These are phyloP conservation scores for Dictyostelium brefeldianum DNA, from an alignment of 78 protist genomes.

Conservation along the genomic window DNA sequence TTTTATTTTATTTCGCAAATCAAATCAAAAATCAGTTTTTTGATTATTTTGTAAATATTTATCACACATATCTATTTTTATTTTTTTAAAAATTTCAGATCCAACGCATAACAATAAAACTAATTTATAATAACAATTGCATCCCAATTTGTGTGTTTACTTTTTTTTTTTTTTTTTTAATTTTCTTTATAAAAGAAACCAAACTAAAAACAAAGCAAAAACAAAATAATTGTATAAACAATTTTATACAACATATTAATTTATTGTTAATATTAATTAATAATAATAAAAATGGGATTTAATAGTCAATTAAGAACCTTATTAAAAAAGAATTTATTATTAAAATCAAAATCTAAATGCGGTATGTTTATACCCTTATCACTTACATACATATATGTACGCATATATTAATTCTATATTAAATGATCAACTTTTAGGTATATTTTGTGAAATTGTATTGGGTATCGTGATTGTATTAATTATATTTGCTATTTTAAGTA, in stretches of 20 bases:
- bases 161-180: neutral
- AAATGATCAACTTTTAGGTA: neutral
- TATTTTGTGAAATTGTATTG: slow-evolving; percentile 52
- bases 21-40: too few relatives aligned
- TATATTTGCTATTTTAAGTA: slow-evolving; percentile 43
- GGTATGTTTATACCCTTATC: too few relatives aligned
- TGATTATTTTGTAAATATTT: neutral
- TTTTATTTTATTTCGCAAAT: too few relatives aligned
- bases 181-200: neutral
- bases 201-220: neutral
- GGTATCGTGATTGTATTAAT: slow-evolving; percentile 23
- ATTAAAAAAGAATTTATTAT: slow-evolving; percentile 31
- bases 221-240: neutral
- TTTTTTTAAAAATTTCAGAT: neutral
- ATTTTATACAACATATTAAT: too few relatives aligned
- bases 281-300: slow-evolving; percentile 14
- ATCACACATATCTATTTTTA: neutral
- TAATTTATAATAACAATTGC: too few relatives aligned
- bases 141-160: neutral
- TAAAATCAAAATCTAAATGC: slow-evolving; percentile 33
- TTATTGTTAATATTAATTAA: too few relatives aligned
- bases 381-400: too few relatives aligned
- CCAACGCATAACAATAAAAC: too few relatives aligned
- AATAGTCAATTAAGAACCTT: slow-evolving; percentile 26
- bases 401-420: too few relatives aligned